Base-by-base conservation (phyloP, 1,284 basidiomycete genomes). In the Marasmius tenuissimus region DNA sequence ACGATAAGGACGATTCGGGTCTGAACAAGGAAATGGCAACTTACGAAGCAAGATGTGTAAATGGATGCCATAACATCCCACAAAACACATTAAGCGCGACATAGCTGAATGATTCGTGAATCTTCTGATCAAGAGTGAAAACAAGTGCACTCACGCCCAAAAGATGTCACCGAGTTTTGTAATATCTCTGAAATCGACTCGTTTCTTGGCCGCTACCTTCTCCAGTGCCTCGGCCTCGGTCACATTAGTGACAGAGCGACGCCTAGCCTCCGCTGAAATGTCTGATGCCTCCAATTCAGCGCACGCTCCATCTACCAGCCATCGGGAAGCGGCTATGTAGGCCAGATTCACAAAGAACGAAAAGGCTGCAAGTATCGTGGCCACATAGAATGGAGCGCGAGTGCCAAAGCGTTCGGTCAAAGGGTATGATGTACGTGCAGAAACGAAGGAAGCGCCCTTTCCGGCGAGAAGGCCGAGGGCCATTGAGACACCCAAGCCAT, bases 1-100 rank as follows among this genome's bases (percentile, higher is more conserved):
- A 58, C 37, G 48, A 50, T 35, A 54, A 16, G 55, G 59, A 6
- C 39, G 37, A 62, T 50, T 27, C 16, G 57, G 6, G 16, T n/a
- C 27, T 42, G 50, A 37, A 22, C 10, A 51, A 40, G 20, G 49
- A 47, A n/a, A 34, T 49, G 56, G 18, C 58, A 34, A 7, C 86
- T 70, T 68, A 90, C 88, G 92, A 81, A 16, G 87, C 84, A 50
- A 93, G 84, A 69, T 93, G 91, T 12, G 85, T 85, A 70, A 92
- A 93, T 0, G 91, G 92, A 14, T 84, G 78, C 91, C 91, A 93
- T 42, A 92, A 86, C 63, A 84, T 78, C n/a, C 91, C 91, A 61
- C 88, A 92, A 16, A 92, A 75, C 7, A 93, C 72, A 65, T 93
- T 93, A 18, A 89, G 68, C 4, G 80, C 85, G 60, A 91, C 85